Evolutionary conservation across 352 stramenopile species (phyloP).

Genomic region (Paralagenidium karlingii): DNA sequence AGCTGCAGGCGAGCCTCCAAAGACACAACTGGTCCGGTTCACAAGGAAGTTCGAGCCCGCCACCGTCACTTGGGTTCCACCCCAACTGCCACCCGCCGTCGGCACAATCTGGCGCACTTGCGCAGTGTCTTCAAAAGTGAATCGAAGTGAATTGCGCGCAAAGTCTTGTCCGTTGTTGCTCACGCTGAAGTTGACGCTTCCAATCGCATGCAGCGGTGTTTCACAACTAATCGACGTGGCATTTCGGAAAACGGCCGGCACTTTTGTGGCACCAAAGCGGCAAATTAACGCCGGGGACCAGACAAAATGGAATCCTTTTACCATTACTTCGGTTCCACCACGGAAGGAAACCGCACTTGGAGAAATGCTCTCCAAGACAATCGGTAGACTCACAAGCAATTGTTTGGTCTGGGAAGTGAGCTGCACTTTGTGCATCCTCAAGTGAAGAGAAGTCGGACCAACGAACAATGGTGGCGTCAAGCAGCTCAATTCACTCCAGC

Average conservation of each 20-base stretch:
- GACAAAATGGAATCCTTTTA: conserved; percentile 37
- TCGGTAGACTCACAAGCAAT: too few relatives aligned
- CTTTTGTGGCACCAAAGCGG: conserved; percentile 35
- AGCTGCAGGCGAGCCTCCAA: conserved; percentile 24
- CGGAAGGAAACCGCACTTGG: too few relatives aligned
- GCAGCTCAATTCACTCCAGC: too few relatives aligned
- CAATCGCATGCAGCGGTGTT: conserved; percentile 18
- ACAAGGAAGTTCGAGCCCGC: conserved; percentile 22
- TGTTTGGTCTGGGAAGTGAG: too few relatives aligned
- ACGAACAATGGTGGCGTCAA: too few relatives aligned
- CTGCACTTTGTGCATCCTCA: too few relatives aligned
- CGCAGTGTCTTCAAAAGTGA: conserved; percentile 24
- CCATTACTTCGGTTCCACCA: conserved; percentile 24
- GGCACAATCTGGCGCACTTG: conserved; percentile 18
- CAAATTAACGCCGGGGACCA: conserved; percentile 40
- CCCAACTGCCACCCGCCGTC: conserved; percentile 18
- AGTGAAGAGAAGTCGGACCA: too few relatives aligned
- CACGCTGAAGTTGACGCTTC: conserved; percentile 15
- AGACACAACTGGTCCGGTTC: conserved; percentile 27
- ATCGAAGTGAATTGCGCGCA: conserved; percentile 17
- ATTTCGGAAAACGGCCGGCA: conserved; percentile 55
- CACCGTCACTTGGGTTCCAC: conserved; percentile 33
- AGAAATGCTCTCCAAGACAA: too few relatives aligned
- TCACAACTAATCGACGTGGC: conserved; percentile 35
- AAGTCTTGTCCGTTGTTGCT: conserved; percentile 51